Base-by-base conservation (phyloP, 2,329 filamentous ascomycete genomes). In the Colletotrichum coccodes region DNA sequence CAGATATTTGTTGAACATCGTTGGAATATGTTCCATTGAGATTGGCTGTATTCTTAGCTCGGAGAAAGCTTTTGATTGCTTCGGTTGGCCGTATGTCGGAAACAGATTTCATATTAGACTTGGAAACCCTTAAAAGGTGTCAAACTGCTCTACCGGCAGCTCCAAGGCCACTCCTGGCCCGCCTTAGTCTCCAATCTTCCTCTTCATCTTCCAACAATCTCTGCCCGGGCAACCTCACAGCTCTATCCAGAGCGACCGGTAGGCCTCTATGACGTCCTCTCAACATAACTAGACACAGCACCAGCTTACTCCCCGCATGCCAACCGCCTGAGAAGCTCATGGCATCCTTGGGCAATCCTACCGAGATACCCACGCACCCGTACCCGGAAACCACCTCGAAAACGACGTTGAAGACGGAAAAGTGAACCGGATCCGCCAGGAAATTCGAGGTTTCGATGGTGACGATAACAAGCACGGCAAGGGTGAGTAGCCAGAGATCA, bases 401-500 rank as follows among this genome's bases (percentile, higher is more conserved):
- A 2, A 87, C 75, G 64, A 91, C 83, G 71, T 89, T 90, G 75
- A 91, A 90, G 6, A 89, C 85, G 23, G 85, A 86, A 75, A 85
- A 90, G 46, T 76, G 85, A 9, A 78, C 78, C 0, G 88, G 87
- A 60, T 89, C 83, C 6, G 76, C 73, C 1, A 84, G 78, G 60
- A 88, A 89, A 64, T 89, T 84, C 6, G 79, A 77, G 3, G 86
- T 86, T 75, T 92, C 90, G 53, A 90, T 88, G 44, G 87, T 84
- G 60, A 84, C 83, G 63, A 92, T 89, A 36, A 89, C 76, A 57
- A 91, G 82, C 14, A 90, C 83, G 2, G 88, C 87, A 0, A 91
- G 77, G 3, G 88, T 85, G 16, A 92, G 86, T 80, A 85, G 89
- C 90, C 90, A 92, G 18, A 92, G 80, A 73, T 92, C 90, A 75